Evolutionary conservation across 768 basidiomycete species (phyloP), one percentile per base, ranked within the genome.

Genomic region (Boletus subparvulus): DNA sequence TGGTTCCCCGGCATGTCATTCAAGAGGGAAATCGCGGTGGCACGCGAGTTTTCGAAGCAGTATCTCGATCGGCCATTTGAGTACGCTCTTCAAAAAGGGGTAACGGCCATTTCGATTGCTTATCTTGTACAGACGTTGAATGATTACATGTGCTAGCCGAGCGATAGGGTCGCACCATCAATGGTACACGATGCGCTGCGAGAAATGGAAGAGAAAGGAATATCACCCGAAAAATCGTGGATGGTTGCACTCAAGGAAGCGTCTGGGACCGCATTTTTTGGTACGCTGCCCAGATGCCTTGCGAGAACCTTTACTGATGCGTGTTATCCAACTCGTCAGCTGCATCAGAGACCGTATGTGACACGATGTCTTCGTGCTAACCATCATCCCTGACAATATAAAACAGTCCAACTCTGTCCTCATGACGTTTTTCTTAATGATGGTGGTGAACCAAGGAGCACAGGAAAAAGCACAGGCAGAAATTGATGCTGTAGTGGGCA

Each of bases 401-500:
- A 28, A 35, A 45, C 6, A 62, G 56, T 58, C 61, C 1, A 5
- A 44, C 12, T 3, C 45, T 3, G 16, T 16, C 3, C 10, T 63
- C 11, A 55, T 58, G 56, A 16, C 33, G 0, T 63, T 63, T 14
- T 55, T 63, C 28, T 26, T 60, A 0, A 44, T 64, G 58, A 60
- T 63, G 54, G 17, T 55, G 7, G 4, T 62, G 42, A 41, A 59
- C n/a, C 56, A 39, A 3, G 40, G 16, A 10, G 53, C 4, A 0
- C 61, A 63, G 43, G 48, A 44, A 26, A 55, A 45, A 7, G 48
- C 39, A 0, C 62, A 64, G 12, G 37, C 21, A 12, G 32, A 64
- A 10, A 60, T 63, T 0, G 51, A 63, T n/a, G 33, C 43, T 4
- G 42, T 60, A 1, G 33, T 56, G 0, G 62, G 62, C 4, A 53